Evolutionary conservation across 306 rosid species (phyloP), one percentile per base, ranked within the genome.

Genomic region (Prunus mume): DNA sequence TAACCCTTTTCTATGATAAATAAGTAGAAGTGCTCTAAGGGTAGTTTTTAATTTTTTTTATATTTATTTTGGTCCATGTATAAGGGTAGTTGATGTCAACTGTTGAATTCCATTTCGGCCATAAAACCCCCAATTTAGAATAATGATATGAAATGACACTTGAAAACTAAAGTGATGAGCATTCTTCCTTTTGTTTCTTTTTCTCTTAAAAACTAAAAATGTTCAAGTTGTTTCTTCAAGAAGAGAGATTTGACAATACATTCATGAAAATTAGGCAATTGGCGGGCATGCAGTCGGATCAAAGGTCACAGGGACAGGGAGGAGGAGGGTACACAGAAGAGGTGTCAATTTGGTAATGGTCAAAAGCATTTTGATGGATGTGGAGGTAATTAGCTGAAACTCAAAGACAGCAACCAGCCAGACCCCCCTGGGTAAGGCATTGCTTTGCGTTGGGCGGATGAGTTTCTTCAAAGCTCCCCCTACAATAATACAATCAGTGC

Each of bases 401-500:
- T 74, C 25, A 46, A 8, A 58, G 63, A 6, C 20, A 1, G 2
- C 1, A 5, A 17, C 56, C 18, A 3, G 24, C 51, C 52, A 49
- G 17, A 49, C 52, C 52, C 52, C 17, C 52, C 0, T 9, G 7
- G 9, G 9, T 2, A 38, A 38, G 43, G 43, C 9, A 38, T 38
- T 38, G 43, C 43, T 7, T 38, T 38, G 43, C 43, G 2, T 38
- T 38, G 41, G 41, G 41, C 15, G 12, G n/a, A 14, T 13, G 19
- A 18, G 57, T 18, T 52, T 52, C n/a, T 52, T 18, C 57, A 52
- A 18, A 34, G 41, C 41, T 34, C 41, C 5, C 8, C 19, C 22
- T 52, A 52, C 74, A 69, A 17, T 13, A 54, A 85, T 78, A 83
- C 82, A 56, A 73, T 74, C 72, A 78, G 78, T 76, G 86, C 57